phyloP scores from a whole-genome alignment of 805 yeast species.

The Schwanniomyces sp. region DNA sequence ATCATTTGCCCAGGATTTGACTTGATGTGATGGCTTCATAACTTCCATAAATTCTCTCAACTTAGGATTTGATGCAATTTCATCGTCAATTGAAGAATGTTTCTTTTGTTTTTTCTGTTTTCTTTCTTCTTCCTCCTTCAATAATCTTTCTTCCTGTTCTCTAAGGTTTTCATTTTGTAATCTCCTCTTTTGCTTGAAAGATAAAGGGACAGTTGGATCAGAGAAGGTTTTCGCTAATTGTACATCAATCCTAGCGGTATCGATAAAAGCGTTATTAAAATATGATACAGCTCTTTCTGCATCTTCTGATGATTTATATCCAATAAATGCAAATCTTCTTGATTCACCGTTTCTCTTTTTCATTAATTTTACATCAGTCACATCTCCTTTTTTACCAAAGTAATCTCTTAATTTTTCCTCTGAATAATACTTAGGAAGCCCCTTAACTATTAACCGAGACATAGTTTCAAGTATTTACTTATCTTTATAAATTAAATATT shows the following conservation, averaged over 20 bases:
- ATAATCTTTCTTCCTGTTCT: slow-evolving; percentile 43
- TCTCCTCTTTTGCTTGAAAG: slow-evolving; percentile 43
- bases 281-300: slow-evolving; percentile 77
- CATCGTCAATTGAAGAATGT: slow-evolving; percentile 50
- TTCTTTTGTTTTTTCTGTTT: slow-evolving; percentile 33
- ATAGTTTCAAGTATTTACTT: slow-evolving; percentile 23
- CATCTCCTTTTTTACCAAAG: slow-evolving; percentile 60
- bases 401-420: slow-evolving; percentile 72
- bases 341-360: slow-evolving; percentile 81
- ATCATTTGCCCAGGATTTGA: slow-evolving; percentile 76
- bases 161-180: slow-evolving; percentile 46
- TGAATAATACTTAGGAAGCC: slow-evolving; percentile 73
- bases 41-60: slow-evolving; percentile 80
- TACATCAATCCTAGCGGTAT: slow-evolving; percentile 78
- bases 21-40: slow-evolving; percentile 72
- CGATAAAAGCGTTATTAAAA: slow-evolving; percentile 77
- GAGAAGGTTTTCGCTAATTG: slow-evolving; percentile 81
- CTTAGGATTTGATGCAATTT: slow-evolving; percentile 63
- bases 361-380: slow-evolving; percentile 87
- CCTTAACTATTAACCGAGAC: slow-evolving; percentile 92
- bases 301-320: slow-evolving; percentile 70
- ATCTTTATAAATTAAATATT: not conserved
- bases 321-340: slow-evolving; percentile 90
- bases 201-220: slow-evolving; percentile 76
- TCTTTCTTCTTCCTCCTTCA: slow-evolving; percentile 35